phyloP scores from a whole-genome alignment of 768 basidiomycete species.

The Exidia glandulosa region DNA sequence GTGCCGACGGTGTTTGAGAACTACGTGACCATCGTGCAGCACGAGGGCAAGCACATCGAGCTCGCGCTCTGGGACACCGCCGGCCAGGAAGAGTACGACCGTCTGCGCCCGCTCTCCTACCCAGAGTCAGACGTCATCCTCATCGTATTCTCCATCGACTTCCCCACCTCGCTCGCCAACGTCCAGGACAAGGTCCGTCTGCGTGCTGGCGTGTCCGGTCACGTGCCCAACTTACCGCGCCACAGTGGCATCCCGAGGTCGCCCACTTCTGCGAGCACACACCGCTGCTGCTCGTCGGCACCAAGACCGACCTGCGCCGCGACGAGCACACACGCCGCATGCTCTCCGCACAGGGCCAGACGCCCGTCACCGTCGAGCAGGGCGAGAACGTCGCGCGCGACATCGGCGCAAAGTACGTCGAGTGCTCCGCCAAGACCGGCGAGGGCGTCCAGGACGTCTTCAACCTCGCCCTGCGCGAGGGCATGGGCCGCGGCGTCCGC shows the following conservation, averaged over 20 bases:
- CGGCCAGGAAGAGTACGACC: conserved; percentile 94
- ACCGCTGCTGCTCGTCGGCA: conserved; percentile 84
- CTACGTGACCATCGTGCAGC: conserved; percentile 79
- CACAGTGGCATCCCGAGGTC: conserved; percentile 87
- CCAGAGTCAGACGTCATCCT: conserved; percentile 87
- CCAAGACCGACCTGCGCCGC: conserved; percentile 82
- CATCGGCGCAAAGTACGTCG: conserved; percentile 87
- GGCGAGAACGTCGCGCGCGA: conserved; percentile 80
- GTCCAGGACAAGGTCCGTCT: conserved; percentile 72
- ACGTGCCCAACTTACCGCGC: conserved; percentile 1
- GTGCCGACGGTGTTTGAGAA: conserved; percentile 93
- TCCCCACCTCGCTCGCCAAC: conserved; percentile 82
- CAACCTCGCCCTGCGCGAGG: conserved; percentile 76
- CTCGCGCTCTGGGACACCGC: conserved; percentile 99
- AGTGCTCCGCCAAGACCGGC: conserved; percentile 92
- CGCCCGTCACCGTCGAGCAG: conserved; percentile 72
- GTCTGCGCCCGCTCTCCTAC: conserved; percentile 74
- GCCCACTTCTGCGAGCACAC: conserved; percentile 86
- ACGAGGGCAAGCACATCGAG: conserved; percentile 82
- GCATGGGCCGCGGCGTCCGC: conserved; percentile 55
- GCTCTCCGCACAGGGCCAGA: conserved; percentile 80
- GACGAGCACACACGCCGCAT: conserved; percentile 81
- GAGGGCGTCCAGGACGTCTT: conserved; percentile 88
- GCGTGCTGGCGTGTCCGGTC: conserved; percentile 1
- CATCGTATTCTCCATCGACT: conserved; percentile 90